A percentile compares a stretch with the other conserved stretches of the same genome.
Evolutionary conservation across 2,329 filamentous ascomycete genomes (phyloP).

Genomic region (Endocalyx cinctus): DNA sequence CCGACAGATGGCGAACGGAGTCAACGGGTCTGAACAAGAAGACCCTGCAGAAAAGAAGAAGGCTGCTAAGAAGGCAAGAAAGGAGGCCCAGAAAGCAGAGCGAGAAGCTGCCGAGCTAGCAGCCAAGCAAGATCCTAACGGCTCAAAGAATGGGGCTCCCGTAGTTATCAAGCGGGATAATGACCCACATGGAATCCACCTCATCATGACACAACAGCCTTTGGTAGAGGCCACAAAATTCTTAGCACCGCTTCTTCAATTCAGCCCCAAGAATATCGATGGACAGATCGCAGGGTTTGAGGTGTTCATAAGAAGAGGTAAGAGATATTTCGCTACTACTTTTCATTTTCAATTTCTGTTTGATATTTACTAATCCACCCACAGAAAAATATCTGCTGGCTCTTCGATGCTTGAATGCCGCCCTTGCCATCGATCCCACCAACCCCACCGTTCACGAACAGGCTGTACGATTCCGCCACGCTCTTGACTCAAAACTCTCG

Average conservation of each 20-base stretch:
- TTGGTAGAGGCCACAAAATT: constrained; percentile 86
- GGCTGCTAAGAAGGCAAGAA: constrained; percentile 84
- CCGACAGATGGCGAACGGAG: constrained; percentile 59
- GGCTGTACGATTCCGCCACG: constrained; percentile 62
- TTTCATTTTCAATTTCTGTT: background rate
- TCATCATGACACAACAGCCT: constrained; percentile 77
- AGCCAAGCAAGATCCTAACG: constrained; percentile 79
- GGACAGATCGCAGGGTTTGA: constrained; percentile 86
- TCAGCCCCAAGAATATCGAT: constrained; percentile 74
- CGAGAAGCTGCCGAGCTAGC: constrained; percentile 75
- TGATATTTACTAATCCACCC: constrained; percentile 12
- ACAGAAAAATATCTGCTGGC: constrained; percentile 84
- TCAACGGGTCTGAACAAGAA: constrained; percentile 52
- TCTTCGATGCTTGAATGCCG: constrained; percentile 76
- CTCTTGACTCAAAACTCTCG: constrained; percentile 50
- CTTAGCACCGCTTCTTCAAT: constrained; percentile 73
- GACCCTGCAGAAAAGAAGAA: constrained; percentile 73
- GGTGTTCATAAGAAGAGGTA: constrained; percentile 80
- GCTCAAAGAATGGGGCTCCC: constrained; percentile 57
- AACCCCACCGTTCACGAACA: constrained; percentile 75
- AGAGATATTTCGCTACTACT: constrained; percentile 30
- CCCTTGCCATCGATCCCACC: constrained; percentile 62
- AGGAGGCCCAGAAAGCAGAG: constrained; percentile 69
- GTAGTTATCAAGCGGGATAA: constrained; percentile 83
- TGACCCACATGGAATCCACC: constrained; percentile 77